Percentiles rank a stretch among this genome's conserved stretches.
These are phyloP conservation scores for Dactylellina parvicollis DNA, from an alignment of 2,329 filamentous ascomycete species.

Conservation along the genomic window DNA sequence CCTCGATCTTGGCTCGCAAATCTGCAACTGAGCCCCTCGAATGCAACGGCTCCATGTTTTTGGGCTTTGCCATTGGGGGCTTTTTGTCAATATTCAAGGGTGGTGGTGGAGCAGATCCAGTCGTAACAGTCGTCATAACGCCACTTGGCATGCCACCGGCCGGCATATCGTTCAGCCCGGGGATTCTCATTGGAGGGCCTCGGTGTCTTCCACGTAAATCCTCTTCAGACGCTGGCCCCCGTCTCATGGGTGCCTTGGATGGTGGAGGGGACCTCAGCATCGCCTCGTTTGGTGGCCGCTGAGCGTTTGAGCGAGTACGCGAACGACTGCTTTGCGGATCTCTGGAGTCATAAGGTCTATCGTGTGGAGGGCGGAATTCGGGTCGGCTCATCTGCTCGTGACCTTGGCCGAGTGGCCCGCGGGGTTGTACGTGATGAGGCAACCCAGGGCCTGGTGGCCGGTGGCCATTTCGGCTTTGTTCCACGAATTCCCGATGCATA, in stretches of 20 bases:
- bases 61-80: conserved; percentile 2
- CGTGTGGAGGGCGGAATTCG: conserved; percentile 46
- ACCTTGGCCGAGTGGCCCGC: conserved; percentile 25
- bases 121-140: conserved; percentile 44
- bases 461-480: conserved; percentile 31
- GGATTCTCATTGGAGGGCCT: conserved; percentile 37
- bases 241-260: conserved; percentile 20
- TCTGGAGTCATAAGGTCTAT: conserved; percentile 22
- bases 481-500: conserved; percentile 50
- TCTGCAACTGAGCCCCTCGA: conserved; percentile 12
- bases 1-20: conserved; percentile 12
- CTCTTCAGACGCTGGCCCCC: conserved; percentile 42
- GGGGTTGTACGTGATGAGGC: conserved; percentile 32
- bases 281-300: conserved; percentile 34
- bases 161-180: conserved; percentile 18
- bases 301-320: conserved; percentile 37
- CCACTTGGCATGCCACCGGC: conserved; percentile 15
- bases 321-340: conserved; percentile 37
- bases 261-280: conserved; percentile 36
- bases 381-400: conserved; percentile 12
- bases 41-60: conserved; percentile 8
- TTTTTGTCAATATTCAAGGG: conserved; percentile 37
- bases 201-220: conserved; percentile 37
- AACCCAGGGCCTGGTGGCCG: conserved; percentile 39
- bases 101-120: conserved; percentile 13